Conservation (phyloP, 495 filamentous ascomycete species). For the Durotheca rogersii region DNA sequence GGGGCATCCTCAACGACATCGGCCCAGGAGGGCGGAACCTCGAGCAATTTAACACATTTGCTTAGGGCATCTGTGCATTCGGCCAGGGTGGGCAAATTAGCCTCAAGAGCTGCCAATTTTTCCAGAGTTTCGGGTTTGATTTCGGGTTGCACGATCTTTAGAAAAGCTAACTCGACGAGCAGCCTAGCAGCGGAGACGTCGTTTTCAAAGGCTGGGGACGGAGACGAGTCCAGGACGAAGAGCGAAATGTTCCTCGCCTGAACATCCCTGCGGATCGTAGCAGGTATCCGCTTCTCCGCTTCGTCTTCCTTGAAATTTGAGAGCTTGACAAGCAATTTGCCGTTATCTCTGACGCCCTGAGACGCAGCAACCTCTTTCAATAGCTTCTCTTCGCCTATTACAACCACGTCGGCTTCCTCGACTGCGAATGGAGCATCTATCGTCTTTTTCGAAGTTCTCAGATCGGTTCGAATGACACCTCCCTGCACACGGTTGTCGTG, state of each 20-base stretch:
- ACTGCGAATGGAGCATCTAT: slow-evolving; percentile 82
- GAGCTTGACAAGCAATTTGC: slow-evolving; percentile 71
- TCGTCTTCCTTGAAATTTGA: slow-evolving; percentile 83
- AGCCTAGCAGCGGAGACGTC: slow-evolving; percentile 56
- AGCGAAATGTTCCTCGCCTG: slow-evolving; percentile 67
- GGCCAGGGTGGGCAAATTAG: slow-evolving; percentile 53
- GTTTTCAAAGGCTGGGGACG: slow-evolving; percentile 62
- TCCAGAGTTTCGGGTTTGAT: slow-evolving; percentile 53
- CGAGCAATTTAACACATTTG: slow-evolving; percentile 66
- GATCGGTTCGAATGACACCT: slow-evolving; percentile 78
- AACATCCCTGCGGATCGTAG: slow-evolving; percentile 63
- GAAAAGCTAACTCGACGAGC: slow-evolving; percentile 75
- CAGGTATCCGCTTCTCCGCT: slow-evolving; percentile 81
- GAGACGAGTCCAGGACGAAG: slow-evolving; percentile 68
- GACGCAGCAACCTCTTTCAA: slow-evolving; percentile 73
- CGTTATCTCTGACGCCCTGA: slow-evolving; percentile 66
- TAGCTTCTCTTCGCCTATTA: slow-evolving; percentile 76
- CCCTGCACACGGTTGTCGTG: slow-evolving; percentile 89
- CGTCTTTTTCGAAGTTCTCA: slow-evolving; percentile 76
- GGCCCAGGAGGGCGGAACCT: slow-evolving; percentile 77
- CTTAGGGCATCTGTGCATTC: slow-evolving; percentile 66
- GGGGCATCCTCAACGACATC: slow-evolving; percentile 60
- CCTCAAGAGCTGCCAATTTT: slow-evolving; percentile 34
- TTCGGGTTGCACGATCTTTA: slow-evolving; percentile 67
- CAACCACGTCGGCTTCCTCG: slow-evolving; percentile 73